Evolutionary conservation across 1,139 yeast species (phyloP).

Genomic region (Chernovozyma aurita): DNA sequence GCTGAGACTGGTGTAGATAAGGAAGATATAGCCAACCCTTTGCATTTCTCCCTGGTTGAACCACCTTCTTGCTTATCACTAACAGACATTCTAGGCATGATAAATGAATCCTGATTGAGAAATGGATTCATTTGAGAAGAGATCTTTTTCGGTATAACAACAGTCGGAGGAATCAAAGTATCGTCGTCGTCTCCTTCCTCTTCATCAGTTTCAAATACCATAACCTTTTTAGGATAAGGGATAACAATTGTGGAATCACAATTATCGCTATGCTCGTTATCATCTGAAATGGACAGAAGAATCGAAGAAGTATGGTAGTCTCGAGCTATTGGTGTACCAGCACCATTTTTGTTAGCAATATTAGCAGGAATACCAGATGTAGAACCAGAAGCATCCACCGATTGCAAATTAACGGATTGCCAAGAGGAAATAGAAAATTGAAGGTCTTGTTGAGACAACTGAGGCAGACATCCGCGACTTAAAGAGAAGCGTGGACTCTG

Average conservation of each 20-base stretch:
- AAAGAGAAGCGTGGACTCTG: not conserved
- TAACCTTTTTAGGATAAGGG: slow-evolving; percentile 15
- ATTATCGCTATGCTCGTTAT: not conserved
- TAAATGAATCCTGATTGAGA: slow-evolving; percentile 18
- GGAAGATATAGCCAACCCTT: not conserved
- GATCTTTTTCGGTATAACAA: slow-evolving; percentile 1
- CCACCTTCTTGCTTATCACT: slow-evolving; percentile 8
- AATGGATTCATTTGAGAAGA: slow-evolving; percentile 2
- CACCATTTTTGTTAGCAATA: slow-evolving; percentile 11
- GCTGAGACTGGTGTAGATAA: not conserved
- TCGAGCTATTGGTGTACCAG: slow-evolving; percentile 5
- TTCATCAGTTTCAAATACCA: slow-evolving; percentile 43
- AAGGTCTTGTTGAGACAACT: slow-evolving; percentile 10
- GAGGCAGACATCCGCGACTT: slow-evolving; percentile 1
- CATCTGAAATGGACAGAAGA: slow-evolving; percentile 9
- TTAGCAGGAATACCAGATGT: slow-evolving; percentile 9
- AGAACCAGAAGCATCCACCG: not conserved
- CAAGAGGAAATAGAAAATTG: slow-evolving; percentile 16
- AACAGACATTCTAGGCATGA: slow-evolving; percentile 36
- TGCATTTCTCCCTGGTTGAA: not conserved
- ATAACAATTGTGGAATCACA: slow-evolving; percentile 6
- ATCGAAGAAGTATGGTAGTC: slow-evolving; percentile 6
- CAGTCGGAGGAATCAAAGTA: slow-evolving; percentile 6
- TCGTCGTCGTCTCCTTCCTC: slow-evolving; percentile 28
- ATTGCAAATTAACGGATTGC: slow-evolving; percentile 14